Evolutionary conservation across 2,329 filamentous ascomycete genomes (phyloP), one percentile per base, ranked within the genome.

Genomic region (Amphichorda felina): DNA sequence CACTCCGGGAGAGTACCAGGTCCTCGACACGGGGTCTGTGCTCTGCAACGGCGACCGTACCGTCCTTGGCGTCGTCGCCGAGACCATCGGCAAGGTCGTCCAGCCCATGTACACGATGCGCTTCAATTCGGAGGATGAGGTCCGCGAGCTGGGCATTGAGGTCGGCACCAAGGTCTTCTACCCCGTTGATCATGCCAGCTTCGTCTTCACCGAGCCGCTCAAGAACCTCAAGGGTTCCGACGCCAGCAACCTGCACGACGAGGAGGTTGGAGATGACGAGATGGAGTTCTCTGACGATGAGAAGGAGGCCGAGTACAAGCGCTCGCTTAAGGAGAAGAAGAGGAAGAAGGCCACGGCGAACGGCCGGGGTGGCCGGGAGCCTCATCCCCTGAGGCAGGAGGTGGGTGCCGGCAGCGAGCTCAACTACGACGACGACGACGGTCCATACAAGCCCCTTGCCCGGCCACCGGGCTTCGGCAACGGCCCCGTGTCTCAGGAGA

Each of bases 281-380:
- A 73, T 86, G 46, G 91, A 96, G 52, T 96, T 96, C 55, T 95
- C 89, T 0, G 91, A 98, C 46, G 91, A 98, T 49, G 91, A 98
- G 59, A 82, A 84, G 46, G 91, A 98, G 57, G 81, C 82, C 7
- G 84, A 87, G 47, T 76, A 86, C 53, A 93, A 82, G 61, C 64
- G 72, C 38, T 69, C 70, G 40, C 48, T 75, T 35, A 87, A 87
- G 58, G 70, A 77, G 42, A 80, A 80, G 57, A 75, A 71, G 47
- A 73, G 66, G 50, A 64, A 62, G 41, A 66, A 56, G 41, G 59
- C 56, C 30, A 60, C 56, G 22, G 55, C 53, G 15, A 15, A 8
- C 8, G 30, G 30, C 46, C 39, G 50, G 40, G 51, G 44, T 17
- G 50, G 50, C 41, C 50, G 55, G 45, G 50, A 59, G 36, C 54